These are phyloP conservation scores for Monosporozyma aerobia DNA, from an alignment of 805 yeast species.

Conservation along the genomic window DNA sequence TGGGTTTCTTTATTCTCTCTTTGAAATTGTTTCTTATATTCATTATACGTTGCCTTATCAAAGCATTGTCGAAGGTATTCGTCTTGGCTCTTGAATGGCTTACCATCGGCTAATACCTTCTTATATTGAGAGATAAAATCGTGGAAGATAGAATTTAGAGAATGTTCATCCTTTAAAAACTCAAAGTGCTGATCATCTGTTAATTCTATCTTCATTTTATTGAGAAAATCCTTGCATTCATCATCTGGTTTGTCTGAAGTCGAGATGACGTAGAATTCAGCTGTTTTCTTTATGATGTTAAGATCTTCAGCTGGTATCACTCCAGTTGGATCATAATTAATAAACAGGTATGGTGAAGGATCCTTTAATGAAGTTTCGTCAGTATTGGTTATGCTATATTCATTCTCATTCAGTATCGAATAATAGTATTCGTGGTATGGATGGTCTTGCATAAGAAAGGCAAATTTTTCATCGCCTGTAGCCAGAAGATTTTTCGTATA, in stretches of 20 bases:
- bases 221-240: slow-evolving; percentile 30
- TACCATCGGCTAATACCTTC: slow-evolving; percentile 15
- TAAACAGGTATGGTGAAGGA: slow-evolving; percentile 20
- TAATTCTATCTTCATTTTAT: slow-evolving; percentile 30
- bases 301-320: slow-evolving; percentile 53
- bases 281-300: slow-evolving; percentile 62
- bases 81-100: not conserved
- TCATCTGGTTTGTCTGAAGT: not conserved
- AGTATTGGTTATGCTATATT: slow-evolving; percentile 8
- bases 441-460: slow-evolving; percentile 50
- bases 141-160: slow-evolving; percentile 45
- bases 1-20: slow-evolving; percentile 30
- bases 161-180: slow-evolving; percentile 52
- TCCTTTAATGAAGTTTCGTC: slow-evolving; percentile 7
- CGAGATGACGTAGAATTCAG: slow-evolving; percentile 48
- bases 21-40: slow-evolving; percentile 29
- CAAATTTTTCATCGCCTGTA: slow-evolving; percentile 41
- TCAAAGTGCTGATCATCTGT: slow-evolving; percentile 50
- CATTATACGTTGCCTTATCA: slow-evolving; percentile 46
- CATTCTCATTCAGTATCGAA: slow-evolving; percentile 4
- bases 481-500: slow-evolving; percentile 54
- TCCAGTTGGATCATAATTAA: slow-evolving; percentile 21
- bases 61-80: slow-evolving; percentile 29
- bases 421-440: slow-evolving; percentile 50
- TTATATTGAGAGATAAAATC: slow-evolving; percentile 49